Base-by-base conservation (phyloP, 257 asterid species). In the Misopates orontium region DNA sequence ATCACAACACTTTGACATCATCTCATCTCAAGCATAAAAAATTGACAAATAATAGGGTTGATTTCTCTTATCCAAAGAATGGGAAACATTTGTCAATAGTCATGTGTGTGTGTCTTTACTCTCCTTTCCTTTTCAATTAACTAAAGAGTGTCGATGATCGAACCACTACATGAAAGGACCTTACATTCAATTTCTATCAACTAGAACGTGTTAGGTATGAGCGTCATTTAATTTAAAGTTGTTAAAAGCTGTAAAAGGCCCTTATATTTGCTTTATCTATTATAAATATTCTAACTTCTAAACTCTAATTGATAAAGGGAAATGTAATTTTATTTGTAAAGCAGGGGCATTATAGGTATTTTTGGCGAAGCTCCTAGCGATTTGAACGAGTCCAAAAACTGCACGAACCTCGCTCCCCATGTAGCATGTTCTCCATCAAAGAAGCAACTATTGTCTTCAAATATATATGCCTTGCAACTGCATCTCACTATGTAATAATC, bases 11-110 rank as follows among this genome's bases (percentile, higher is more conserved):
- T 44, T 61, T 12, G 13, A 14, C 39, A 20, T 61, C 20, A 19
- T 60, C 19, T 4, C 20, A 20, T 20, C 41, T 11, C 16, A 44
- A 18, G 31, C 49, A 71, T 44, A 41, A 44, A 42, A 53, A 11
- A 56, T 28, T 60, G 54, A 63, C 40, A n/a, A 16, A 45, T 21
- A 58, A 56, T 68, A 59, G 73, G 52, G 58, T 55, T 64, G 61
- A 36, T 64, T 64, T 45, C 39, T 56, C 45, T 10, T 19, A 52
- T 21, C 57, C 57, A 52, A 52, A 52, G 25, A 4, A 52, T 19
- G 23, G 21, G 21, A 20, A 42, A 11, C 15, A 42, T 55, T 41
- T 20, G 22, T 56, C 14, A 1, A 13, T 16, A 14, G 32, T 31
- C 10, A 10, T 8, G 32, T 44, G 22, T 5, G 10, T 51, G 16